phyloP scores from a whole-genome alignment of 305 asterid genomes.

The Solanum hybrid region DNA sequence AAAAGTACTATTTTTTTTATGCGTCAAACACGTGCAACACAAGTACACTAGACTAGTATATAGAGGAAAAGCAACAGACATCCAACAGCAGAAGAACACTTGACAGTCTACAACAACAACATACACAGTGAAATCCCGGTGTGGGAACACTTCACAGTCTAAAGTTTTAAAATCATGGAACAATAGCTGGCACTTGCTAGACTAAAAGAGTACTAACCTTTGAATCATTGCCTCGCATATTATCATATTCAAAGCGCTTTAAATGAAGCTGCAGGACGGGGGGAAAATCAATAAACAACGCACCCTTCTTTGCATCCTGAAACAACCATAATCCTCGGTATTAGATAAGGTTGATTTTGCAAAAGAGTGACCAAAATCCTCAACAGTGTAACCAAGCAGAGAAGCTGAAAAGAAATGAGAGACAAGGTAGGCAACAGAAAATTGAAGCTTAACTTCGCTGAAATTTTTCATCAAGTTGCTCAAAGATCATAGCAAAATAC shows the following conservation, averaged over 20 bases:
- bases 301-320: slow-evolving; percentile 97
- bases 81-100: neutral
- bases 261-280: slow-evolving; percentile 96
- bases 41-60: neutral
- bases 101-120: neutral
- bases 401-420: neutral
- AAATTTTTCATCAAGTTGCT: neutral
- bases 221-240: slow-evolving; percentile 74
- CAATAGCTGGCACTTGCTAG: neutral
- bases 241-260: slow-evolving; percentile 94
- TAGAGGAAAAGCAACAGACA: neutral
- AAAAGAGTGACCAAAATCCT: neutral
- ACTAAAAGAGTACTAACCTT: slow-evolving; percentile 47
- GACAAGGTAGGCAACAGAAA: neutral
- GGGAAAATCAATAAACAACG: slow-evolving; percentile 86
- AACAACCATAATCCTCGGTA: neutral
- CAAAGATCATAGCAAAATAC: neutral
- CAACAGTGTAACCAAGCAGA: neutral
- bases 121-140: neutral
- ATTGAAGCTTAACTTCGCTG: neutral
- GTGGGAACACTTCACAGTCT: neutral
- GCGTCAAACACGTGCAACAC: neutral
- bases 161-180: neutral
- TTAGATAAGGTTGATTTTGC: neutral
- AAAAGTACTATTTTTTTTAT: neutral